Evolutionary conservation across 176 grass and related monocot species (phyloP).

Genomic region (Urochloa ruziziensis): DNA sequence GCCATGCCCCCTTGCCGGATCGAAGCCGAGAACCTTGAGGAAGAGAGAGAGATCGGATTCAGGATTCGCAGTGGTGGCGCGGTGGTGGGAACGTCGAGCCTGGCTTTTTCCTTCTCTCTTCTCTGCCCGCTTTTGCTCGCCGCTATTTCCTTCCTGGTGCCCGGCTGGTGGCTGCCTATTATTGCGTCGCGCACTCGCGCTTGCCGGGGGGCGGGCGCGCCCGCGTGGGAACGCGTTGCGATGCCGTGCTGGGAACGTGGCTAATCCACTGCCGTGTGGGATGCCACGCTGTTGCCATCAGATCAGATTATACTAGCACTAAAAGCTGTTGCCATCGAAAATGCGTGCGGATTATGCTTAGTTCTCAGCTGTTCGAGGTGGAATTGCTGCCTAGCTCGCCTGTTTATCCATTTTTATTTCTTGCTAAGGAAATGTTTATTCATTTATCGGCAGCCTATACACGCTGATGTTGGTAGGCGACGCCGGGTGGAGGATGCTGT

Average conservation of each 20-base stretch:
- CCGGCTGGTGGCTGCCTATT: not conserved
- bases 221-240: not conserved
- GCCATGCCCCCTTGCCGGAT: conserved; percentile 40
- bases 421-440: not conserved
- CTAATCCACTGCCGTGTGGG: not conserved
- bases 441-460: not conserved
- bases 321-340: conserved; percentile 4
- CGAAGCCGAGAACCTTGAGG: conserved; percentile 8
- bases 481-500: not conserved
- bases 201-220: not conserved
- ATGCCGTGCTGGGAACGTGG: not conserved
- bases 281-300: not conserved
- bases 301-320: not conserved
- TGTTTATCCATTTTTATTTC: not conserved
- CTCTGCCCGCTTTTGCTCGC: conserved; percentile 13
- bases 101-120: not conserved
- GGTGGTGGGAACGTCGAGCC: conserved; percentile 3
- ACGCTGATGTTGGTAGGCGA: not conserved
- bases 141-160: conserved; percentile 15
- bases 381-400: not conserved
- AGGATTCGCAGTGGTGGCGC: not conserved
- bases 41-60: not conserved
- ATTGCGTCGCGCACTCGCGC: conserved; percentile 14
- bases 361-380: not conserved
- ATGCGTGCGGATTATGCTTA: not conserved